Evolutionary conservation across 306 rosid genomes (phyloP).

Genomic region (Adenanthera pavonina): DNA sequence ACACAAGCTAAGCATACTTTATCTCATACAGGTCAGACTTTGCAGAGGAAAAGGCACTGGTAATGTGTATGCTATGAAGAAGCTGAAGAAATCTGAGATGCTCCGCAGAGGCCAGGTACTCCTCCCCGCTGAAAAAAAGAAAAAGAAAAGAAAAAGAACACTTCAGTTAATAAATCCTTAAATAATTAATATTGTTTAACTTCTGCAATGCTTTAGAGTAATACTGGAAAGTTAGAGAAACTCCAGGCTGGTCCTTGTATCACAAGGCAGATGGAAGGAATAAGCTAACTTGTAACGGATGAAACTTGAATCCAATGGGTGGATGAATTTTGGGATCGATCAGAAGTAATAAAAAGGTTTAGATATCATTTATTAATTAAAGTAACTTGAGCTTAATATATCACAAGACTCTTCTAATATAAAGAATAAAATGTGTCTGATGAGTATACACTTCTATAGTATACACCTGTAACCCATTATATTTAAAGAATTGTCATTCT

Average conservation of each 20-base stretch:
- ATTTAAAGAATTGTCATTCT: too few species aligned
- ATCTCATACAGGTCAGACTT: slow-evolving; percentile 66
- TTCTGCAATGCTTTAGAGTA: background rate
- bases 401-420: background rate
- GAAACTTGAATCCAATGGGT: background rate
- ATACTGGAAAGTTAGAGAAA: too few species aligned
- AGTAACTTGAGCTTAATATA: background rate
- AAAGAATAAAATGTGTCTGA: background rate
- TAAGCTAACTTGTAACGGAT: background rate
- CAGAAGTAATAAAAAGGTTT: too few species aligned
- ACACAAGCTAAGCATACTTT: background rate
- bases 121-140: background rate
- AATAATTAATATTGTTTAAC: background rate
- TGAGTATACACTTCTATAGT: background rate
- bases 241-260: background rate
- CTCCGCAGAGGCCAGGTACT: slow-evolving; percentile 85
- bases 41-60: slow-evolving; percentile 84
- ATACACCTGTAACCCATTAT: too few species aligned
- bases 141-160: too few species aligned
- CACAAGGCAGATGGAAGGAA: background rate
- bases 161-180: background rate
- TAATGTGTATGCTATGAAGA: slow-evolving; percentile 90
- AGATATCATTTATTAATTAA: too few species aligned
- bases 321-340: background rate
- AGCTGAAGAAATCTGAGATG: slow-evolving; percentile 41